These are phyloP conservation scores for Phytophthora pini DNA, from an alignment of 352 stramenopile genomes.

Conservation along the genomic window DNA sequence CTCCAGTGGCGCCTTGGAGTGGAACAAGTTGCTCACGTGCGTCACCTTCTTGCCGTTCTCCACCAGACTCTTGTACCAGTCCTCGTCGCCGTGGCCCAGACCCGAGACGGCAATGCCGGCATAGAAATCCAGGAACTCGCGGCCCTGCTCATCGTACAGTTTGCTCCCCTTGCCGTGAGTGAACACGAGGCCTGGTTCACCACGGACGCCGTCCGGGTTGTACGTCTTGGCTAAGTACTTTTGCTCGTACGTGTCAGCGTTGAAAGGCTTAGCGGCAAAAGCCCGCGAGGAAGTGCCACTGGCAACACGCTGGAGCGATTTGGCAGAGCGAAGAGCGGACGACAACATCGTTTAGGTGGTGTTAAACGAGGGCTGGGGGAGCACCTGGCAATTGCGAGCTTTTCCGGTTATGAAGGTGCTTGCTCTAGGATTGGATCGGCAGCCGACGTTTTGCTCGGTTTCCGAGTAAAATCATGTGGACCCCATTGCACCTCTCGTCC, in stretches of 20 bases:
- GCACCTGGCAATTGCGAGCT: neutral
- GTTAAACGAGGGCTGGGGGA: slow-evolving; percentile 9
- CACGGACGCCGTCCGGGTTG: slow-evolving; percentile 77
- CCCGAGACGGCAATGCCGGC: slow-evolving; percentile 92
- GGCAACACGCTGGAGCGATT: slow-evolving; percentile 22
- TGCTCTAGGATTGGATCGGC: slow-evolving; percentile 4
- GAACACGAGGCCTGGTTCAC: slow-evolving; percentile 71
- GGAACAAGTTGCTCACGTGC: slow-evolving; percentile 98
- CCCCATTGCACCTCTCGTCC: slow-evolving; percentile 22
- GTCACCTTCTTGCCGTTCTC: slow-evolving; percentile 85
- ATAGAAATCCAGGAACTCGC: slow-evolving; percentile 94
- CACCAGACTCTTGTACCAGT: slow-evolving; percentile 79
- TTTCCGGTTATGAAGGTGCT: slow-evolving; percentile 25
- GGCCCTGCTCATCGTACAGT: slow-evolving; percentile 88
- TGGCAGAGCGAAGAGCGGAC: slow-evolving; percentile 21
- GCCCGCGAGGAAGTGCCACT: slow-evolving; percentile 22
- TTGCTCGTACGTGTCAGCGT: slow-evolving; percentile 70
- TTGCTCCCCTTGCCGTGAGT: slow-evolving; percentile 92
- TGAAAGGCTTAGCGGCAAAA: slow-evolving; percentile 49
- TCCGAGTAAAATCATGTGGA: slow-evolving; percentile 24
- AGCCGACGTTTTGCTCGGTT: neutral
- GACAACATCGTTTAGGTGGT: slow-evolving; percentile 21
- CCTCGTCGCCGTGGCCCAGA: slow-evolving; percentile 91
- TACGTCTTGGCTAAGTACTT: slow-evolving; percentile 89
- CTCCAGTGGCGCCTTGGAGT: slow-evolving; percentile 92